Evolutionary conservation across 768 basidiomycete genomes (phyloP), one percentile per base, ranked within the genome.

Genomic region (Albatrellus ellisii): DNA sequence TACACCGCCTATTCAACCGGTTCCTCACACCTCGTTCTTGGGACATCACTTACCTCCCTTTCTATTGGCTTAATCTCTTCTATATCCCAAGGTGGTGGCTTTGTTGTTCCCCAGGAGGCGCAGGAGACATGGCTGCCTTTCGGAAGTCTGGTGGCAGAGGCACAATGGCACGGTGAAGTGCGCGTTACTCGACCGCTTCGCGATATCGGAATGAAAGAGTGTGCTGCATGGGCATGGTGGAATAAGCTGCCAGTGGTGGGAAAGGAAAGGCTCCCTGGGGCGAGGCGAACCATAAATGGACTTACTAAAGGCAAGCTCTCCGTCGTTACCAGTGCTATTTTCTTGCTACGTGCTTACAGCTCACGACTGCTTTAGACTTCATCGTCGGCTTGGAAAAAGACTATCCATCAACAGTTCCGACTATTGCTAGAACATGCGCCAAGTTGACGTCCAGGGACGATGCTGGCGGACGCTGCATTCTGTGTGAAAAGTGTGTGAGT

Each of bases 321-420:
- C 25, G 2, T 26, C 26, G 15, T 0, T 5, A 36, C 11, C 8
- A 11, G 18, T 9, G 6, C 15, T 38, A 14, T 5, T 27, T 14
- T 28, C 14, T 18, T 25, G 17, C 36, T 27, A 12, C n/a, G 20
- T 21, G 1, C 21, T 39, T 7, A 18, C 15, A 20, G 18, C 26
- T 46, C 26, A 42, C 12, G 8, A 9, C 10, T 21, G 31, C 20
- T 22, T 9, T 43, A 87, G 87, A 79, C 55, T 90, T 89, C 51
- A 83, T 90, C 43, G 59, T 80, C 15, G 79, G 84, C 2, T 55
- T 90, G 22, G 87, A 90, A 59, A 73, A 69, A 39, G 78, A 88
- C 56, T 90, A 81, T 56, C 87, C 87, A 3, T 85, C 86, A 0
- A 90, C 87, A 0, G 87, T 89, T 9, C 87, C 84, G 6, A 77